Conservation (phyloP, 345 rosid species). For the Eucalyptus regnans region DNA sequence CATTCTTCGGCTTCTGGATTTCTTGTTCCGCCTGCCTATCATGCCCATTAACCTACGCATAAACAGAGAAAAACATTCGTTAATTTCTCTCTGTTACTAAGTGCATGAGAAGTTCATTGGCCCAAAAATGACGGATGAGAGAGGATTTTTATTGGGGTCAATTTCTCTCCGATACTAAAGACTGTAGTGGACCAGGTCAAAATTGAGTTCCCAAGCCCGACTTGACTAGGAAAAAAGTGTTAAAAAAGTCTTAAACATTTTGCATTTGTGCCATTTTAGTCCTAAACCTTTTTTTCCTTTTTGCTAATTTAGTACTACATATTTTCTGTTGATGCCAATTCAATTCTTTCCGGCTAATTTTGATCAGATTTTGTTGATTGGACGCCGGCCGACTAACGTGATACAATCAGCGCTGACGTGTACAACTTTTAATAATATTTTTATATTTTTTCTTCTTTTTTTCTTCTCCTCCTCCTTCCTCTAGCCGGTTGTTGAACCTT, state of each 20-base stretch:
- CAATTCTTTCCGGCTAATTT: no score
- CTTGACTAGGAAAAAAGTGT: no score
- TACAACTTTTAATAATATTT: no score
- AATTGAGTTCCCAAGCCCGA: not conserved
- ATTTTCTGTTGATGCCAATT: no score
- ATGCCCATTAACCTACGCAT: not conserved
- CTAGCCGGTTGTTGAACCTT: accelerated
- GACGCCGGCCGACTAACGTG: accelerated
- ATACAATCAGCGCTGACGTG: accelerated
- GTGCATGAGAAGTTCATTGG: not conserved
- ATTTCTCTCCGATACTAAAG: no score
- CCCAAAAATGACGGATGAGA: not conserved
- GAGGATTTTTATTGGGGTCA: no score
- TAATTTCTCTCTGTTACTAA: not conserved
- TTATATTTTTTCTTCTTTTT: no score
- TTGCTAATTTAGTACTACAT: no score
- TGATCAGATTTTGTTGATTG: accelerated
- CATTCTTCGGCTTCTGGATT: not conserved
- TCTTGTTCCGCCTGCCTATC: not conserved
- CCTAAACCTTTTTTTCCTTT: no score
- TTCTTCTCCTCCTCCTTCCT: no score
- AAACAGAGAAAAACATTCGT: not conserved
- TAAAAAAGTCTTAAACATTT: no score
- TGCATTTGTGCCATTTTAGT: no score
- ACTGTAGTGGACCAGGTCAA: not conserved